phyloP scores from a whole-genome alignment of 2,329 filamentous ascomycete species.

The Diaporthe aspalathi region DNA sequence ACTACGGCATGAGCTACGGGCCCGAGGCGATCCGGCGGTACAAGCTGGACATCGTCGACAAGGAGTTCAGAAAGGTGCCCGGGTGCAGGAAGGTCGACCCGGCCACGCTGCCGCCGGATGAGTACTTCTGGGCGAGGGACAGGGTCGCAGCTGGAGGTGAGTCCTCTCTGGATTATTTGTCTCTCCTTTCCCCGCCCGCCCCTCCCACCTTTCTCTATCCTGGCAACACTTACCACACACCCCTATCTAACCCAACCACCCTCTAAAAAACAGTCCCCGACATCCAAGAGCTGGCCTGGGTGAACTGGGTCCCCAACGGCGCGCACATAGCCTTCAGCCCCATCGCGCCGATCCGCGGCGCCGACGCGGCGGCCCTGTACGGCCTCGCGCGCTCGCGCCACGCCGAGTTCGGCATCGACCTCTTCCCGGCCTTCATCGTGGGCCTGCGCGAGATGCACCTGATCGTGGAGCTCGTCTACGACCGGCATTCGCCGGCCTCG shows the following conservation, averaged over 20 bases:
- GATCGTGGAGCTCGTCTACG: constrained; percentile 57
- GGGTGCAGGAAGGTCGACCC: constrained; percentile 48
- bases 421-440: constrained; percentile 47
- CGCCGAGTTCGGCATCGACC: constrained; percentile 46
- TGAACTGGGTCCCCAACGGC: constrained; percentile 53
- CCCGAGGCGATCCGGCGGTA: constrained; percentile 46
- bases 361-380: constrained; percentile 51
- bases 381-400: constrained; percentile 45
- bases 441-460: constrained; percentile 59
- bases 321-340: constrained; percentile 53
- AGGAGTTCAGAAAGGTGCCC: constrained; percentile 47
- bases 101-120: constrained; percentile 38
- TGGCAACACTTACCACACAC: too few relatives aligned
- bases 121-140: constrained; percentile 42
- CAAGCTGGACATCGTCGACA: constrained; percentile 50
- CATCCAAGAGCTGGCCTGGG: constrained; percentile 52
- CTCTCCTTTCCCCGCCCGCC: constrained; percentile 34
- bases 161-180: constrained; percentile 46
- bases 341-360: constrained; percentile 49
- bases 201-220: too few relatives aligned
- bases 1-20: constrained; percentile 56
- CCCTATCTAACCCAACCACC: constrained; percentile 47
- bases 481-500: constrained; percentile 50
- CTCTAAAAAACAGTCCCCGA: constrained; percentile 48
- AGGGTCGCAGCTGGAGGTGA: constrained; percentile 44